Percentiles rank a stretch among this genome's conserved stretches.
Evolutionary conservation across 257 asterid genomes (phyloP).

Genomic region (Gardenia jasminoides): DNA sequence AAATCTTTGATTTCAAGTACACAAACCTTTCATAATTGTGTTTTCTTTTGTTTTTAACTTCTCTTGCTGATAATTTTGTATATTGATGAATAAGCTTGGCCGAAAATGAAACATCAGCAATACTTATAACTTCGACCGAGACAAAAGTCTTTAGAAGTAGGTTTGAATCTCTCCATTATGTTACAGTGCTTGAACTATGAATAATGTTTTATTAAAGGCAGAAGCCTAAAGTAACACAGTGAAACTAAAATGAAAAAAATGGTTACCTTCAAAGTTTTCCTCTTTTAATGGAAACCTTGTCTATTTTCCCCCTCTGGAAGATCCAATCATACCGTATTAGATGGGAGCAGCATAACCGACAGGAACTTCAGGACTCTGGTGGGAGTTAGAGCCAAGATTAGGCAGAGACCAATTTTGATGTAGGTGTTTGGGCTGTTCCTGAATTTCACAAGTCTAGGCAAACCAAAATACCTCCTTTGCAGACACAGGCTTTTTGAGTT

Average conservation of each 20-base stretch:
- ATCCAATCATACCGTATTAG: background rate
- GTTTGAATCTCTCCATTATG: background rate
- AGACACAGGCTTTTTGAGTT: background rate
- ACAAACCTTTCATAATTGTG: background rate
- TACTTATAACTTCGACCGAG: background rate
- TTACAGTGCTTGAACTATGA: background rate
- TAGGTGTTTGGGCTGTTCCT: background rate
- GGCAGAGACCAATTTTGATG: background rate
- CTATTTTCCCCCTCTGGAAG: background rate
- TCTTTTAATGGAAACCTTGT: background rate
- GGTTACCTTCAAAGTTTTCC: background rate
- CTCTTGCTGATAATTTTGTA: background rate
- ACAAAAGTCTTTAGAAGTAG: background rate
- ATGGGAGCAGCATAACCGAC: background rate
- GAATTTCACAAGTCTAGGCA: background rate
- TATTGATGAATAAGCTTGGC: background rate
- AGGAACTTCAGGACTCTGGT: constrained; percentile 1
- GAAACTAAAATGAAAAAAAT: background rate
- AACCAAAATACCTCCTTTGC: background rate
- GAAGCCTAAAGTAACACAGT: background rate
- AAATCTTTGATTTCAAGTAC: background rate
- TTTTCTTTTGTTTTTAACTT: background rate
- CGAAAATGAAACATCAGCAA: background rate
- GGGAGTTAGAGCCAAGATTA: background rate
- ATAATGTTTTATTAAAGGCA: background rate